Percentiles rank a stretch among this genome's conserved stretches.
Evolutionary conservation across 2,329 filamentous ascomycete genomes (phyloP).

Genomic region (Fusarium luffae): DNA sequence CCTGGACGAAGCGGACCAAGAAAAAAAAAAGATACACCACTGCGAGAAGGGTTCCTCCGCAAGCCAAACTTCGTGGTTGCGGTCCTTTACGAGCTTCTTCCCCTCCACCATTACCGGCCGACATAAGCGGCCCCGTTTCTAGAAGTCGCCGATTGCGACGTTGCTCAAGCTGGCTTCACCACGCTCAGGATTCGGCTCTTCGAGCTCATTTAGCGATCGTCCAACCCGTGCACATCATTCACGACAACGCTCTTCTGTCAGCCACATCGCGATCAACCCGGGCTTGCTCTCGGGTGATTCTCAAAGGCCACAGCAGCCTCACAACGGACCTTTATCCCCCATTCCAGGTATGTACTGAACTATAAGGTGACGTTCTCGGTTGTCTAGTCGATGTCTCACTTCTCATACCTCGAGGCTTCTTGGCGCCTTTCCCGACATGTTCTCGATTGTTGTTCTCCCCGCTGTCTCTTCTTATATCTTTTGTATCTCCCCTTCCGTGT

Average conservation of each 20-base stretch:
- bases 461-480: constrained; percentile 22
- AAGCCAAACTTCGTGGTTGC: constrained; percentile 30
- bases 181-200: constrained; percentile 63
- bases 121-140: constrained; percentile 27
- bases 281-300: constrained; percentile 49
- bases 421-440: constrained; percentile 21
- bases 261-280: constrained; percentile 47
- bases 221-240: constrained; percentile 62
- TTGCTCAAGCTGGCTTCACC: constrained; percentile 62
- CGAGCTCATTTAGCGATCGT: constrained; percentile 64
- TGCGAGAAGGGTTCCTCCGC: not conserved
- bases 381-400: constrained; percentile 39
- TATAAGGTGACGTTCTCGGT: constrained; percentile 3
- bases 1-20: constrained; percentile 9
- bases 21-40: constrained; percentile 5
- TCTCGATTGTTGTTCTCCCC: constrained; percentile 15
- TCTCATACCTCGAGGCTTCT: constrained; percentile 26
- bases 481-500: constrained; percentile 6
- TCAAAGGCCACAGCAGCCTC: constrained; percentile 45
- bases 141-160: constrained; percentile 42
- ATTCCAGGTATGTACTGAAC: constrained; percentile 63
- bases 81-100: constrained; percentile 11
- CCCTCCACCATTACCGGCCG: constrained; percentile 9
- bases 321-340: constrained; percentile 57
- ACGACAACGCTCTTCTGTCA: constrained; percentile 61